Percentiles rank a stretch among this genome's conserved stretches.
Evolutionary conservation across 352 stramenopile genomes (phyloP).

Genomic region (Phytophthora chlamydospora): DNA sequence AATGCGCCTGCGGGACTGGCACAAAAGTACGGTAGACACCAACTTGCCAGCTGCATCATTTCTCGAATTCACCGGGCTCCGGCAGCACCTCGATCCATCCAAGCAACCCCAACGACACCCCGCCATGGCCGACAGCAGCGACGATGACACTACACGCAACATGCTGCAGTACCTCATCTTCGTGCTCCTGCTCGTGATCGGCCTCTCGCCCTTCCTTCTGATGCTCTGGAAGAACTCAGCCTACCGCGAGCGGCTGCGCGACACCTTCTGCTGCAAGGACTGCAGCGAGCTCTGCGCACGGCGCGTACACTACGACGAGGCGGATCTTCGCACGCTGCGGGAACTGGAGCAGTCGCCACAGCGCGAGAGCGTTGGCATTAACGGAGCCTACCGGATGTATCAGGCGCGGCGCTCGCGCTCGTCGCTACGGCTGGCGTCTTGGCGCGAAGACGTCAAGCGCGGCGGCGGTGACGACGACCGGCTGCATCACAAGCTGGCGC

Average conservation of each 20-base stretch:
- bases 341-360: slow-evolving; percentile 57
- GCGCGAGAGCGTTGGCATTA: slow-evolving; percentile 52
- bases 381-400: slow-evolving; percentile 62
- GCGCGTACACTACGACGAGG: slow-evolving; percentile 57
- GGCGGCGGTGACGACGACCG: slow-evolving; percentile 42
- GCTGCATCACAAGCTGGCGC: slow-evolving; percentile 58
- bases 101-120: neutral
- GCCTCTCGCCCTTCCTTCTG: slow-evolving; percentile 48
- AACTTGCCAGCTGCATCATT: slow-evolving; percentile 15
- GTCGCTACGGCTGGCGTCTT: slow-evolving; percentile 59
- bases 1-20: no score
- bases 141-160: slow-evolving; percentile 37
- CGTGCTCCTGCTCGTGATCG: slow-evolving; percentile 46
- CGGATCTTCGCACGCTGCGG: slow-evolving; percentile 57
- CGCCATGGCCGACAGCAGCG: slow-evolving; percentile 28
- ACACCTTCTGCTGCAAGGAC: slow-evolving; percentile 45
- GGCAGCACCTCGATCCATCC: neutral
- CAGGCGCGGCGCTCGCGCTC: slow-evolving; percentile 52
- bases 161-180: slow-evolving; percentile 60
- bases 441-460: slow-evolving; percentile 69
- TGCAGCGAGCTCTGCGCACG: slow-evolving; percentile 31
- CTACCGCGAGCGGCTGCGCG: slow-evolving; percentile 42
- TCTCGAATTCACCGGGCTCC: slow-evolving; percentile 30
- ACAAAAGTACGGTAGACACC: no score
- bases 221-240: slow-evolving; percentile 54